Evolutionary conservation across 2,329 filamentous ascomycete genomes (phyloP).

Genomic region (Trichophyton equinum): DNA sequence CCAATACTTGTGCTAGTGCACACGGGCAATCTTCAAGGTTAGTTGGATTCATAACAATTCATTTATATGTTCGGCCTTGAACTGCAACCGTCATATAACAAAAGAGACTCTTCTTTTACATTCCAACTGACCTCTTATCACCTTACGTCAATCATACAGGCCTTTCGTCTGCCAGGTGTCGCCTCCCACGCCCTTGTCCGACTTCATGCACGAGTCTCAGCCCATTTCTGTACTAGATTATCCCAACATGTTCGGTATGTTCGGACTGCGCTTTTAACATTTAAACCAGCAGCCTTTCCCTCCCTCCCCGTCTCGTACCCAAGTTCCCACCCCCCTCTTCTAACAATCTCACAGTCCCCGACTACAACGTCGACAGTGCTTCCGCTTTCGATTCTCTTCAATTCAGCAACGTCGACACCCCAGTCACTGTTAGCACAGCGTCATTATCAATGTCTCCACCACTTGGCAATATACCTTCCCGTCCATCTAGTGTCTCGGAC

Average conservation of each 20-base stretch:
- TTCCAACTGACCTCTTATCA: neutral
- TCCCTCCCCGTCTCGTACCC: neutral
- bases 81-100: neutral
- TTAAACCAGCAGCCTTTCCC: neutral
- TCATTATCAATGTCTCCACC: constrained; percentile 5
- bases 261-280: neutral
- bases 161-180: neutral
- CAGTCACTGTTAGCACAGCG: neutral
- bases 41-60: neutral
- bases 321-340: neutral
- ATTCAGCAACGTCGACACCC: neutral
- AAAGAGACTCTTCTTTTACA: neutral
- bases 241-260: constrained; percentile 4
- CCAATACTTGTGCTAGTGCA: neutral
- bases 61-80: neutral
- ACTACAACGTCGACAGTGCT: neutral
- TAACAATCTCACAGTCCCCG: neutral
- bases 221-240: constrained; percentile 2
- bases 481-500: neutral
- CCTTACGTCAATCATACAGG: neutral
- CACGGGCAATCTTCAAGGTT: neutral
- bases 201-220: constrained; percentile 1
- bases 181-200: constrained; percentile 3
- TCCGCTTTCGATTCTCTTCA: constrained; percentile 1
- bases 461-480: neutral